Evolutionary conservation across 2,329 filamentous ascomycete genomes (phyloP).

Genomic region (Verruconis gallopava): DNA sequence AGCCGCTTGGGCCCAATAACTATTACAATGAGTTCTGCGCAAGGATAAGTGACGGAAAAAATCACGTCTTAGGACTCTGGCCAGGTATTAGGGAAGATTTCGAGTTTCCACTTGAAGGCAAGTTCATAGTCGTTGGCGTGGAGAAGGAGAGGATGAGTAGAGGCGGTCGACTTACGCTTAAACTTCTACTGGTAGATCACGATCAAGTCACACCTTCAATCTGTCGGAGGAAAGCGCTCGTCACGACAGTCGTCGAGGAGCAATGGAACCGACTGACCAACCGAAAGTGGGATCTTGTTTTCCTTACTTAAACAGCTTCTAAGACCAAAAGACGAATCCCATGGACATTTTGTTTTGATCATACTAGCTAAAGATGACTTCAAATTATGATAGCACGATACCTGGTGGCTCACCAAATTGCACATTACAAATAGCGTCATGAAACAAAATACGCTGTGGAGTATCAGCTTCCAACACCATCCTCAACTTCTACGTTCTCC

Average conservation of each 20-base stretch:
- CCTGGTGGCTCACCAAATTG: too few relatives aligned
- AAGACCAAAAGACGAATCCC: too few relatives aligned
- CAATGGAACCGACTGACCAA: neutral
- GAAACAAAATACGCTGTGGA: too few relatives aligned
- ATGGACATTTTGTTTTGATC: too few relatives aligned
- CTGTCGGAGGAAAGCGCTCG: neutral
- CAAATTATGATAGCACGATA: too few relatives aligned
- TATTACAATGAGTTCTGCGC: neutral
- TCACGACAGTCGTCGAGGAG: neutral
- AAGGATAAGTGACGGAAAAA: neutral
- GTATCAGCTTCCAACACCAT: too few relatives aligned
- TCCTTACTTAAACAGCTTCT: too few relatives aligned
- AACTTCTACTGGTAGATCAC: neutral
- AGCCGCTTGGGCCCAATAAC: neutral
- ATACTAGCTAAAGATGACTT: too few relatives aligned
- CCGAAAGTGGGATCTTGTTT: neutral
- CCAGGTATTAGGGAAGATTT: neutral
- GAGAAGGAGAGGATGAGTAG: neutral
- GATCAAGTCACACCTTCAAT: neutral
- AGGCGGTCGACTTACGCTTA: neutral
- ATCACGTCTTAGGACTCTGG: neutral
- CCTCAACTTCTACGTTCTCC: too few relatives aligned
- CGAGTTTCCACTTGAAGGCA: neutral
- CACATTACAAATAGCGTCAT: too few relatives aligned
- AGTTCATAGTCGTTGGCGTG: neutral